phyloP scores from a whole-genome alignment of 768 basidiomycete species.

The Termitomyces sp. region DNA sequence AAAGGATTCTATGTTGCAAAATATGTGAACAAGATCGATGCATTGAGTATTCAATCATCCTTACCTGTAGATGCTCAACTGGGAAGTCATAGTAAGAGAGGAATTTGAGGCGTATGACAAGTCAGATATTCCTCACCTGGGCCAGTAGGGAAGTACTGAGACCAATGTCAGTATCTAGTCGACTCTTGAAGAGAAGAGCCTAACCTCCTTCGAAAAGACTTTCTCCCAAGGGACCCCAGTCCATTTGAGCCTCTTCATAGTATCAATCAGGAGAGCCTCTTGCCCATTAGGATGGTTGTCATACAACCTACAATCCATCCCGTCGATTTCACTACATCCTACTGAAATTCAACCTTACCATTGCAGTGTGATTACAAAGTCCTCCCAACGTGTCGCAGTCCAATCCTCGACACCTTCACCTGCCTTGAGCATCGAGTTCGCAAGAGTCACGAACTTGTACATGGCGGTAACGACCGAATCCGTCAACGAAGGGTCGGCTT shows the following conservation, averaged over 20 bases:
- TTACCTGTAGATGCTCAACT: constrained; percentile 32
- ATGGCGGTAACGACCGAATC: constrained; percentile 46
- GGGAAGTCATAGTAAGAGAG: not conserved
- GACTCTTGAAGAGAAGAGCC: not conserved
- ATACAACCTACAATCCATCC: constrained; percentile 39
- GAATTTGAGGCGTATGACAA: not conserved
- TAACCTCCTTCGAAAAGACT: constrained; percentile 45
- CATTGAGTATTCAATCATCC: not conserved
- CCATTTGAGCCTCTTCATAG: constrained; percentile 51
- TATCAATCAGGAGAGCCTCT: constrained; percentile 48
- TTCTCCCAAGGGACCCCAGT: constrained; percentile 56
- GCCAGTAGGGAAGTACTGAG: constrained; percentile 44
- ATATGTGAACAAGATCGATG: not conserved
- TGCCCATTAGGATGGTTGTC: constrained; percentile 50
- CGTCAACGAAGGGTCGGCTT: constrained; percentile 42
- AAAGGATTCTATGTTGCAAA: constrained; percentile 40
- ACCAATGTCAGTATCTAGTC: not conserved
- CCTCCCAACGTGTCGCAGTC: constrained; percentile 56
- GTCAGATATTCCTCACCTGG: constrained; percentile 26
- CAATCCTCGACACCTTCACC: constrained; percentile 54
- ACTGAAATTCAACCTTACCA: constrained; percentile 35
- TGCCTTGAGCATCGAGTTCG: constrained; percentile 53
- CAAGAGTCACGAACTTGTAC: constrained; percentile 51
- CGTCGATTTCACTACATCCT: not conserved
- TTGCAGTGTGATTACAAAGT: constrained; percentile 54